phyloP scores from a whole-genome alignment of 2,329 filamentous ascomycete genomes.

The Colletotrichum sojae region DNA sequence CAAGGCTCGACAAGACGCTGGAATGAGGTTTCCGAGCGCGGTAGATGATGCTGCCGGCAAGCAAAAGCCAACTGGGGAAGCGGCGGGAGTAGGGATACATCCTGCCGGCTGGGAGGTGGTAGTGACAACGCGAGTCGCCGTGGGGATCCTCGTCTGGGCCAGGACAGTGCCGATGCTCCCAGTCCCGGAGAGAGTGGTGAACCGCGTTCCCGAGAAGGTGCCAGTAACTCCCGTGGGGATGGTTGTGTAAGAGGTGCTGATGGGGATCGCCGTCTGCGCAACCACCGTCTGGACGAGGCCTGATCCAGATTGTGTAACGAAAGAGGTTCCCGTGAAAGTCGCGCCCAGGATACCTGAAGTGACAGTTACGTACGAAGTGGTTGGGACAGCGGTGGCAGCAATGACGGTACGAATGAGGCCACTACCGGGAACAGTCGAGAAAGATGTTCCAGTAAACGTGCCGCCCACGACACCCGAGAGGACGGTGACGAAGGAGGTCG shows the following conservation, averaged over 20 bases:
- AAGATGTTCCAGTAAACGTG: not conserved
- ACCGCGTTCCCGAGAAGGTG: not conserved
- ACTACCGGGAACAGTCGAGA: not conserved
- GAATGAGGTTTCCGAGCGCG: not conserved
- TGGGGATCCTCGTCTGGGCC: conserved; percentile 2
- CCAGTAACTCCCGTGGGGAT: conserved; percentile 4
- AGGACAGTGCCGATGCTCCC: not conserved
- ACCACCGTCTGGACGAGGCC: conserved; percentile 2
- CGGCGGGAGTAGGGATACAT: conserved; percentile 14
- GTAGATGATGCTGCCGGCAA: not conserved
- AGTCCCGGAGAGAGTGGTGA: not conserved
- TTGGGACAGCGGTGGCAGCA: conserved; percentile 9
- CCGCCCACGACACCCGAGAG: not conserved
- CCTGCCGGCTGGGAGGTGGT: conserved; percentile 12
- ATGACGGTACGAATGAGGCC: conserved; percentile 5
- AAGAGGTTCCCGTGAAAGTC: conserved; percentile 4
- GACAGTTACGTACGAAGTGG: conserved; percentile 7
- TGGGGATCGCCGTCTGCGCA: not conserved
- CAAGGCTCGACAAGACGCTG: not conserved
- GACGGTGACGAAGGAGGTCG: conserved; percentile 4
- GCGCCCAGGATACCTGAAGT: conserved; percentile 14
- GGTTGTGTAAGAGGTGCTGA: conserved; percentile 5
- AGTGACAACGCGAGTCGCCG: not conserved
- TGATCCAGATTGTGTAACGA: not conserved
- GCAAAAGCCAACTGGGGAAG: not conserved